Evolutionary conservation across 192 early-diverging fungal genomes (phyloP).

Genomic region (Podila horticola): DNA sequence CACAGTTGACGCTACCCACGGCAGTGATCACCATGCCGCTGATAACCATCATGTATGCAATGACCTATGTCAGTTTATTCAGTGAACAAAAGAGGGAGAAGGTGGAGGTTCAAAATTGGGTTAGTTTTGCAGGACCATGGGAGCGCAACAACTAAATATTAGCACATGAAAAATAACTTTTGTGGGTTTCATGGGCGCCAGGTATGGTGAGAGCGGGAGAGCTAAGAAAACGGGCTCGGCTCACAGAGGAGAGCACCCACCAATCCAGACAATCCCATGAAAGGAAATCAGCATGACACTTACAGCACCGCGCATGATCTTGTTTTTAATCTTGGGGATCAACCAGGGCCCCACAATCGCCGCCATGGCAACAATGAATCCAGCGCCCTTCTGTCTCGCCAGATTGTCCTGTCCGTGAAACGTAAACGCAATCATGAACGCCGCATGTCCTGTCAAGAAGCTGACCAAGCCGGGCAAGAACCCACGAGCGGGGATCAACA

Average conservation of each 20-base stretch:
- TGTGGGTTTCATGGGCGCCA: too few species aligned
- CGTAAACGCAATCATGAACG: slow-evolving; percentile 46
- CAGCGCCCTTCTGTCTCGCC: slow-evolving; percentile 15
- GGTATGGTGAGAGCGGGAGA: too few species aligned
- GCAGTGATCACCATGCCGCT: slow-evolving; percentile 43
- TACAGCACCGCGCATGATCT: slow-evolving; percentile 49
- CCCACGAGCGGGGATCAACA: slow-evolving; percentile 30
- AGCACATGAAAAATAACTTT: too few species aligned
- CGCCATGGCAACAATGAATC: slow-evolving; percentile 27
- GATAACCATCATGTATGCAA: slow-evolving; percentile 43
- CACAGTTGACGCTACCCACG: slow-evolving; percentile 30
- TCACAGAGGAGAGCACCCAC: not conserved
- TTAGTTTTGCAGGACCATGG: too few species aligned
- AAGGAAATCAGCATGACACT: not conserved
- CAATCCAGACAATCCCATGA: not conserved
- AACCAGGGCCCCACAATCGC: slow-evolving; percentile 40
- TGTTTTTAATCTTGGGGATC: slow-evolving; percentile 49
- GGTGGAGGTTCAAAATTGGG: too few species aligned
- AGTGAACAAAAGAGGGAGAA: slow-evolving; percentile 1
- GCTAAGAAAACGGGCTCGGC: too few species aligned
- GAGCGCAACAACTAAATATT: too few species aligned
- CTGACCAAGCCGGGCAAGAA: slow-evolving; percentile 43
- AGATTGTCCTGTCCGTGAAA: slow-evolving; percentile 38
- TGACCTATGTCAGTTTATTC: slow-evolving; percentile 1
- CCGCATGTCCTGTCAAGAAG: slow-evolving; percentile 40